A percentile compares a stretch with the other conserved stretches of the same genome.
phyloP scores from a whole-genome alignment of 805 yeast genomes.

The Komagataella pseudopastoris region DNA sequence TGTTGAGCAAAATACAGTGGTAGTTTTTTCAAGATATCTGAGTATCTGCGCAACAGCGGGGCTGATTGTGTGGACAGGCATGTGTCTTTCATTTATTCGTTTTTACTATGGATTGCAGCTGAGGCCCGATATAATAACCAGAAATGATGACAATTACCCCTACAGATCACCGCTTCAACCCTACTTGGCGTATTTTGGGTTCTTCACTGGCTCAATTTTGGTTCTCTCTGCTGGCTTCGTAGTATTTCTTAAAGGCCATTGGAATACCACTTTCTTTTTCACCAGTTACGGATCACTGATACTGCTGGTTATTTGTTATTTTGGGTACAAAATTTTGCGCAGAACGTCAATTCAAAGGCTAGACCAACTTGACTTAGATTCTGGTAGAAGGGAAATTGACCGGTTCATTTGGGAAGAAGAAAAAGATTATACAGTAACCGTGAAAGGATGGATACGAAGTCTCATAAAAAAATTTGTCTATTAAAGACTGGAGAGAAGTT shows the following conservation, averaged over 20 bases:
- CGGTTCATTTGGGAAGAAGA: slow-evolving; percentile 75
- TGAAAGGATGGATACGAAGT: neutral
- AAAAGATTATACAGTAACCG: slow-evolving; percentile 7
- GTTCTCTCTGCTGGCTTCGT: slow-evolving; percentile 37
- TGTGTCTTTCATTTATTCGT: slow-evolving; percentile 41
- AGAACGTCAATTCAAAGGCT: slow-evolving; percentile 55
- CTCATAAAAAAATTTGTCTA: neutral
- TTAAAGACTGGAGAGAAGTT: neutral
- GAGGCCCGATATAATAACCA: slow-evolving; percentile 40
- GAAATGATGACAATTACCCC: slow-evolving; percentile 43
- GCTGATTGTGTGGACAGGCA: slow-evolving; percentile 64
- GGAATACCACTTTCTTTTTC: slow-evolving; percentile 37
- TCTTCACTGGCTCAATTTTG: slow-evolving; percentile 25
- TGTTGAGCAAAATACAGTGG: slow-evolving; percentile 40
- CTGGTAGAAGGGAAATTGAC: slow-evolving; percentile 78
- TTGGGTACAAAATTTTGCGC: slow-evolving; percentile 38
- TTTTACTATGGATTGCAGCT: slow-evolving; percentile 39
- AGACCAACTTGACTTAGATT: slow-evolving; percentile 68
- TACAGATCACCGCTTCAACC: slow-evolving; percentile 45
- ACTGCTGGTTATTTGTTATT: slow-evolving; percentile 27
- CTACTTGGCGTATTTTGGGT: slow-evolving; percentile 34
- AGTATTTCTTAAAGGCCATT: slow-evolving; percentile 30
- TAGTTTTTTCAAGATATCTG: slow-evolving; percentile 53
- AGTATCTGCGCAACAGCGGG: slow-evolving; percentile 65
- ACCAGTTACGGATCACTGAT: slow-evolving; percentile 41